phyloP scores from a whole-genome alignment of 164 flowering plant species.

The Magnolia changhungtana region DNA sequence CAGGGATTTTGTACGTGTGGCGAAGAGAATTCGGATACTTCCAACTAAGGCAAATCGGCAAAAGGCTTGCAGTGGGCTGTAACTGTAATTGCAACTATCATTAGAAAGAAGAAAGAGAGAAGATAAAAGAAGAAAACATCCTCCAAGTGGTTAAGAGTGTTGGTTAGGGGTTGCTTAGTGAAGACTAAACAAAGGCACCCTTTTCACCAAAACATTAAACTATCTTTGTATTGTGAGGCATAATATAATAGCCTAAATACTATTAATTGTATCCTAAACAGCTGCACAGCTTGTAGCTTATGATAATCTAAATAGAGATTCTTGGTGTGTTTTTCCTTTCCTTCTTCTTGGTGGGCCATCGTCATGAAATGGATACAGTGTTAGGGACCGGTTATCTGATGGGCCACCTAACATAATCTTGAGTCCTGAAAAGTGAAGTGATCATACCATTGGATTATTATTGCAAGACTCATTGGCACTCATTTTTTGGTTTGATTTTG shows the following conservation, averaged over 20 bases:
- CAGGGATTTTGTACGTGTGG: conserved; percentile 83
- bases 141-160: not conserved
- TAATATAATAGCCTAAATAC: no score
- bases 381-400: no score
- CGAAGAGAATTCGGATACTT: conserved; percentile 69
- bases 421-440: no score
- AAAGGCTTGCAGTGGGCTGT: conserved; percentile 17
- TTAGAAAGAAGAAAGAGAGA: not conserved
- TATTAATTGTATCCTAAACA: not conserved
- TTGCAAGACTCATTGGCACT: no score
- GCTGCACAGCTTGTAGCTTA: no score
- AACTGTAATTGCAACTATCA: not conserved
- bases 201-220: not conserved
- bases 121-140: not conserved
- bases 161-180: not conserved
- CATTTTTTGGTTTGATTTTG: no score
- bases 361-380: no score
- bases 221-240: not conserved
- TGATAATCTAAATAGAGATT: no score
- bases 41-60: conserved; percentile 58
- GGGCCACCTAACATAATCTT: no score
- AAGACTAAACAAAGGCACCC: not conserved
- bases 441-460: no score
- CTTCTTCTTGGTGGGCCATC: no score
- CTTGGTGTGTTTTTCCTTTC: no score